Conservation (phyloP, 179 eudicot species). For the Beta corolliflora region DNA sequence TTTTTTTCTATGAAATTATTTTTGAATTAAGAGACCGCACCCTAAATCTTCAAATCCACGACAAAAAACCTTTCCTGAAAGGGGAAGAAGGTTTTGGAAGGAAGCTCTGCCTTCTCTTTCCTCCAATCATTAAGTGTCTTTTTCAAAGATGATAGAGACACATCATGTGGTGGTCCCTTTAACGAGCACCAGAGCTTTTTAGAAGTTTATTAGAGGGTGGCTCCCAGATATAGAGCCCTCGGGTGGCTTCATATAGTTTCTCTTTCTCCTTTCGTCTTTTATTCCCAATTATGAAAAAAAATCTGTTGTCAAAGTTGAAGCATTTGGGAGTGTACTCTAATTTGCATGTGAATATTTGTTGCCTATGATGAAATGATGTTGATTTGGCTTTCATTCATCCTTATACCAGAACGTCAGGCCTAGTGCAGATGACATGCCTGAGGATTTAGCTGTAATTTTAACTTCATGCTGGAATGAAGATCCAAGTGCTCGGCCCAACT, state of each 20-base stretch:
- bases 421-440: conserved; percentile 84
- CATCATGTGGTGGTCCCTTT: not conserved
- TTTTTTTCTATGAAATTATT: too few relatives aligned
- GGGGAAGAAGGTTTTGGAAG: not conserved
- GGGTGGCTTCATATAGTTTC: not conserved
- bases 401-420: conserved; percentile 71
- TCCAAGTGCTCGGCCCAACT: conserved; percentile 81
- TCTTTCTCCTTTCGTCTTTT: not conserved
- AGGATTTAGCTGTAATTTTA: conserved; percentile 70
- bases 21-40: too few relatives aligned
- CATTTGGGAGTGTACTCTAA: not conserved
- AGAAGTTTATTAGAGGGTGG: not conserved
- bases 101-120: not conserved
- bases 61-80: not conserved
- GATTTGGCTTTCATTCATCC: not conserved
- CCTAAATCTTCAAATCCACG: not conserved
- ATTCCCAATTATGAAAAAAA: not conserved
- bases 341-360: conserved; percentile 4
- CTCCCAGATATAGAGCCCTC: conserved; percentile 1
- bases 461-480: conserved; percentile 96
- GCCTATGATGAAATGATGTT: conserved; percentile 6
- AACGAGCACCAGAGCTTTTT: not conserved
- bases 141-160: not conserved
- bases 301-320: not conserved
- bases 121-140: not conserved